Evolutionary conservation across 2,329 filamentous ascomycete species (phyloP).

Genomic region (Botrytis fragariae): DNA sequence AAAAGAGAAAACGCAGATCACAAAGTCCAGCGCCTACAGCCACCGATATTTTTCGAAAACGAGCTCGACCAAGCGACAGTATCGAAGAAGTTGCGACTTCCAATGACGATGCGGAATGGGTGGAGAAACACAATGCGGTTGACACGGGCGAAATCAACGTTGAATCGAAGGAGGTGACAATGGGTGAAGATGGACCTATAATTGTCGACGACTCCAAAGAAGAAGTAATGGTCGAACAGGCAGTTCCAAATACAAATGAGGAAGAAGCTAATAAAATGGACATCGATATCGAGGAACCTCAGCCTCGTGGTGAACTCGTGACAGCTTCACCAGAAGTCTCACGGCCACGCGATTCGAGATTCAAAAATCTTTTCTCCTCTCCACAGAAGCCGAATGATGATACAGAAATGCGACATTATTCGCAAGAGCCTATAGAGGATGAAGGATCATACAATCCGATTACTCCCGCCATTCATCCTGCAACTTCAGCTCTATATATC

Average conservation of each 20-base stretch:
- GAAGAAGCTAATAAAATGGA: conserved; percentile 12
- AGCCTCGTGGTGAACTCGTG: background rate
- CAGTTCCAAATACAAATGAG: background rate
- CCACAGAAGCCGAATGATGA: conserved; percentile 18
- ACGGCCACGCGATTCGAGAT: conserved; percentile 43
- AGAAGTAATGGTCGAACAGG: conserved; percentile 24
- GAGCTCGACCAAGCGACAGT: conserved; percentile 46
- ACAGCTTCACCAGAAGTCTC: conserved; percentile 20
- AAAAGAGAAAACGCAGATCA: conserved; percentile 67
- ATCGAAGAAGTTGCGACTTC: conserved; percentile 22
- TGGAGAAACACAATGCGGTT: conserved; percentile 33
- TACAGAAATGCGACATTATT: conserved; percentile 23
- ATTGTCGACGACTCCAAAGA: conserved; percentile 27
- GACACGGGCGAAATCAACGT: conserved; percentile 25
- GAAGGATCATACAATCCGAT: conserved; percentile 38
- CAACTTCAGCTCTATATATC: conserved; percentile 81
- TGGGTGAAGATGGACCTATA: conserved; percentile 18
- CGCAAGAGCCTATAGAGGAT: conserved; percentile 21
- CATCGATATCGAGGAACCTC: conserved; percentile 16
- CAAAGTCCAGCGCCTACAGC: conserved; percentile 56
- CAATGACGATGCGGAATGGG: conserved; percentile 27
- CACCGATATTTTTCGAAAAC: conserved; percentile 55
- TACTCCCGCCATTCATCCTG: conserved; percentile 63
- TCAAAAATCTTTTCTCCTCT: conserved; percentile 45
- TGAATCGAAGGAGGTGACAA: conserved; percentile 10